Evolutionary conservation across 2,329 filamentous ascomycete species (phyloP), one percentile per base, ranked within the genome.

Genomic region (Sclerotinia sclerotiorum): DNA sequence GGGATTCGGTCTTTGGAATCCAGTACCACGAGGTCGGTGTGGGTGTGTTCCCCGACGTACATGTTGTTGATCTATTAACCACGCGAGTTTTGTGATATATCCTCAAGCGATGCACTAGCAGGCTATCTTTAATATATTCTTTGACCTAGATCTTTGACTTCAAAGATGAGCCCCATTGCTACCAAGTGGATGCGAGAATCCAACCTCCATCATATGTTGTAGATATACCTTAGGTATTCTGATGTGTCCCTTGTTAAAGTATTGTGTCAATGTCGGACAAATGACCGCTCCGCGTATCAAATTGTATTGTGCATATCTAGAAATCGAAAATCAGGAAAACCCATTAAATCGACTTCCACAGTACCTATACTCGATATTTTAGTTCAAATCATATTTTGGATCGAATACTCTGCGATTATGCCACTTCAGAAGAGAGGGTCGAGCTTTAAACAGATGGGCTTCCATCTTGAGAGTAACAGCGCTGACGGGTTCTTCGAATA

Each of bases 401-500:
- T 13, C 7, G 13, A 62, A 49, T 24, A 35, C 13, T 24, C 46
- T 62, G 21, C 58, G 3, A 35, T n/a, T 11, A 49, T 49, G 44
- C 27, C 58, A 49, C 6, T 62, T 24, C 64, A 60, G 29, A 60
- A 49, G n/a, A 27, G 27, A n/a, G 29, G 42, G 8, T 60, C 64
- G 19, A 29, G 44, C 10, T 32, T 49, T 21, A 60, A 60, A 39
- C n/a, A 51, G 21, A 29, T 58, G 29, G n/a, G 49, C 21, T 56
- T 55, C n/a, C 29, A 58, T 58, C 52, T 24, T 17, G 49, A 56
- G 32, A 60, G 64, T 42, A 66, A 42, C 55, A 42, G 54, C 46
- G n/a, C 64, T 27, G 44, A 58, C 39, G 64, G n/a, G 4, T 51
- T 62, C 35, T 63, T 62, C 24, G 35, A 48, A 63, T 67, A 67